Evolutionary conservation across 441 rosid genomes (phyloP).

Genomic region (Brassica hybrid): DNA sequence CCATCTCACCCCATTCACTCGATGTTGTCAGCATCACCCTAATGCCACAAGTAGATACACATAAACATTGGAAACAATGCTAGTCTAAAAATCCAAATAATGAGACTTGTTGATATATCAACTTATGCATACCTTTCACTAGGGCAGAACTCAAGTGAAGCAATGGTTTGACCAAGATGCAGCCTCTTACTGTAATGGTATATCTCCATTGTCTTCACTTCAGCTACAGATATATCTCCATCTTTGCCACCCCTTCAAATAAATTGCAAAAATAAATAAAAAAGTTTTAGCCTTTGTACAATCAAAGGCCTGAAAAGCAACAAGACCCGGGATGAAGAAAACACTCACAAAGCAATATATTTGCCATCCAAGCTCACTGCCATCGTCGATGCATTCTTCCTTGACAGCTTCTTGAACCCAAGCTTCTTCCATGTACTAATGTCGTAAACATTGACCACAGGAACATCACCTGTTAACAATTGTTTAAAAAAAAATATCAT

Average conservation of each 20-base stretch:
- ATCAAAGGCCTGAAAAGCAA: too few species aligned
- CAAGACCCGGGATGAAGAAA: background rate
- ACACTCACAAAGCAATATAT: slow-evolving; percentile 88
- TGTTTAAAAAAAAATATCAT: slow-evolving; percentile 24
- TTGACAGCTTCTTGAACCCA: slow-evolving; percentile 87
- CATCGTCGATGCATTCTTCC: slow-evolving; percentile 79
- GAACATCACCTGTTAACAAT: slow-evolving; percentile 64
- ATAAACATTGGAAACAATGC: background rate
- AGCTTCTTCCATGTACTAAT: slow-evolving; percentile 94
- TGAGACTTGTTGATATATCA: slow-evolving; percentile 11
- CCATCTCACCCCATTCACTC: slow-evolving; percentile 80
- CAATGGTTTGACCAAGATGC: slow-evolving; percentile 76
- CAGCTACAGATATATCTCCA: slow-evolving; percentile 82
- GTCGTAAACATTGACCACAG: slow-evolving; percentile 80
- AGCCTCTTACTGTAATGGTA: slow-evolving; percentile 89
- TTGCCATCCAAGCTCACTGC: slow-evolving; percentile 93
- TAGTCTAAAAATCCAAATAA: background rate
- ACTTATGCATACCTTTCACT: slow-evolving; percentile 63
- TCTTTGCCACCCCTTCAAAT: slow-evolving; percentile 62
- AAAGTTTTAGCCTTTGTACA: too few species aligned
- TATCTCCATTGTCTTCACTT: slow-evolving; percentile 89
- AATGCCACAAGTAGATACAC: slow-evolving; percentile 21
- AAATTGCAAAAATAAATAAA: too few species aligned
- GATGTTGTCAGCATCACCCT: slow-evolving; percentile 87
- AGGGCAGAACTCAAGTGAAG: slow-evolving; percentile 85